Evolutionary conservation across 106 monocot species (phyloP), one percentile per base, ranked within the genome.

Genomic region (Allium cepa): DNA sequence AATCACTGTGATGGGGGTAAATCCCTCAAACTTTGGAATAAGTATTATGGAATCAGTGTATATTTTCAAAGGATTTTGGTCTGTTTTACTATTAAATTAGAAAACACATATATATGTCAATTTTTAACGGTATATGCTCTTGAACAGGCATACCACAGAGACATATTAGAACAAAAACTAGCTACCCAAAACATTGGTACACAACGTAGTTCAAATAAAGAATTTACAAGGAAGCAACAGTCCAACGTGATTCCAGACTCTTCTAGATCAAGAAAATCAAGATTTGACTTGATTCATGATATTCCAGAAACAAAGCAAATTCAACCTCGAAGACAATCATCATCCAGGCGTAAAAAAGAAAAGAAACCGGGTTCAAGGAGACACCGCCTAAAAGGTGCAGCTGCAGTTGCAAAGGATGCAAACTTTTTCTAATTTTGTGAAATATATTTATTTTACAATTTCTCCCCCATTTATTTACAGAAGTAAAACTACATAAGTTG

Each of bases 81-180:
- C 36, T 36, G 36, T 36, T 36, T 36, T 36, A 36, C 36, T 36
- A 36, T 36, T 36, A n/a, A 49, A 49, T 55, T 46, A 49, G 47
- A 18, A 17, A 2, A 58, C 28, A n/a, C 22, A n/a, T 17, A 7
- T 57, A 8, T 63, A n/a, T 7, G 11, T 60, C 47, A 56, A 26
- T 36, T 57, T 8, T 50, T 81, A 46, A 28, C 15, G 59, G 60
- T 12, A 51, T 11, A 12, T 6, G 13, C 51, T 13, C 17, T 10
- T 75, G 63, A 36, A 36, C 86, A 94, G 93, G 85, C 75, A 53
- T 94, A 94, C 62, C 93, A 94, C 63, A 86, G 79, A 73, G 93
- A 90, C 56, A 59, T 94, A n/a, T 70, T 94, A 56, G 86, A 89
- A 66, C 77, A 86, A 59, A 84, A 55, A 60, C 49, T n/a, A 14